Evolutionary conservation across 2,329 filamentous ascomycete species (phyloP), one percentile per base, ranked within the genome.

Genomic region (Cytospora leucostoma): DNA sequence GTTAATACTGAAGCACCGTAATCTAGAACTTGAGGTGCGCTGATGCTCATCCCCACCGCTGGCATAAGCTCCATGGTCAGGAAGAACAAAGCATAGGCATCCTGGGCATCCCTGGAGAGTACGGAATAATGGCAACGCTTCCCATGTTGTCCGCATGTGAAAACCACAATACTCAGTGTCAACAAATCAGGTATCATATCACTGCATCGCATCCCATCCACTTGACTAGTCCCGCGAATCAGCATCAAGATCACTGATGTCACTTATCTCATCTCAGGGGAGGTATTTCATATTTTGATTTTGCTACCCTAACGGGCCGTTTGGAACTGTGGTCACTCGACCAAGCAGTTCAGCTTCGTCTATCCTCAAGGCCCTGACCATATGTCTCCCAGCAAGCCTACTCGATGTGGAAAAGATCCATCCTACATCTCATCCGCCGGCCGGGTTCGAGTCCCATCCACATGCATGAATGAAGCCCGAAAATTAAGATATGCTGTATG

Each of bases 241-340:
- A 55, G 19, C 27, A 49, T 55, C 13, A 11, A 33, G 13, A 17
- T 37, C 51, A 54, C 27, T 51, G 15, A 38, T 33, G 10, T 7
- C 27, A 34, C 44, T 34, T 11, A 34, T 15, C n/a, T 27, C 58
- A 19, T 40, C 19, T 17, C 13, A 52, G 19, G 55, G 49, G 56
- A 47, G 44, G 62, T 63, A 56, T 65, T 63, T 55, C 40, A 57
- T 56, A 57, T 63, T 54, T 50, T 65, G 61, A 58, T 57, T 63
- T 60, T 35, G 56, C 64, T 65, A 65, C 64, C 53, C 50, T 60
- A 53, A 63, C 57, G 57, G 60, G 61, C 64, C 62, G 53, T 56
- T 35, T 34, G 12, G 38, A 58, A 57, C 66, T 57, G 62, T 56
- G 64, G 60, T 66, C 66, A 67, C 66, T 67, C 66, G 66, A 66